Conservation (phyloP, 2,329 filamentous ascomycete genomes). For the Plenodomus biglobosus region DNA sequence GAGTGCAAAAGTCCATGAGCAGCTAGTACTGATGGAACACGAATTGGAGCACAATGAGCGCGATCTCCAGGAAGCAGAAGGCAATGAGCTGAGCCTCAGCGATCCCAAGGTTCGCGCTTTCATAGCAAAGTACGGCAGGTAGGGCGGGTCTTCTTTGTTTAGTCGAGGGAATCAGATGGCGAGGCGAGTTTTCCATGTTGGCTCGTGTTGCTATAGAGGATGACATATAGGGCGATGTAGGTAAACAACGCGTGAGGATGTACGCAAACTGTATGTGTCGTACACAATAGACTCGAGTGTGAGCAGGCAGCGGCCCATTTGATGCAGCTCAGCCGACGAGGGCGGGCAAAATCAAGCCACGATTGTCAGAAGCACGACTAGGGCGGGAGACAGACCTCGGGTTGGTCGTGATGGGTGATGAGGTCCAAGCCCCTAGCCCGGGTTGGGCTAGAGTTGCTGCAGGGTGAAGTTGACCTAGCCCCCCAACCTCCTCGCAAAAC, state of each 20-base stretch:
- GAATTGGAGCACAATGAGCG: conserved; percentile 43
- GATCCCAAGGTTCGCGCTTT: conserved; percentile 37
- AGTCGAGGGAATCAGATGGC: conserved; percentile 2
- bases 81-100: conserved; percentile 32
- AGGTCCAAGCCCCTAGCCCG: conserved; percentile 7
- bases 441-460: conserved; percentile 5
- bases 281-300: not conserved
- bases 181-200: conserved; percentile 4
- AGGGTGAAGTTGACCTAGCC: conserved; percentile 10
- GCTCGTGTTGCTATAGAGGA: conserved; percentile 2
- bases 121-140: conserved; percentile 35
- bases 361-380: not conserved
- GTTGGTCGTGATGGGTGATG: conserved; percentile 21
- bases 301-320: not conserved
- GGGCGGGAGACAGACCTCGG: conserved; percentile 11
- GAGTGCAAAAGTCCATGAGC: conserved; percentile 28
- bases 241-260: conserved; percentile 1
- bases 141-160: conserved; percentile 12
- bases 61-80: conserved; percentile 43
- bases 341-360: not conserved
- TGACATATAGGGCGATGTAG: conserved; percentile 2
- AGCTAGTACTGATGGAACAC: conserved; percentile 41
- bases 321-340: not conserved
- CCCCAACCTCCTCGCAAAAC: conserved; percentile 22
- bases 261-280: not conserved